These are phyloP conservation scores for Suhomyces maxii DNA, from an alignment of 1,139 yeast species.

Conservation along the genomic window DNA sequence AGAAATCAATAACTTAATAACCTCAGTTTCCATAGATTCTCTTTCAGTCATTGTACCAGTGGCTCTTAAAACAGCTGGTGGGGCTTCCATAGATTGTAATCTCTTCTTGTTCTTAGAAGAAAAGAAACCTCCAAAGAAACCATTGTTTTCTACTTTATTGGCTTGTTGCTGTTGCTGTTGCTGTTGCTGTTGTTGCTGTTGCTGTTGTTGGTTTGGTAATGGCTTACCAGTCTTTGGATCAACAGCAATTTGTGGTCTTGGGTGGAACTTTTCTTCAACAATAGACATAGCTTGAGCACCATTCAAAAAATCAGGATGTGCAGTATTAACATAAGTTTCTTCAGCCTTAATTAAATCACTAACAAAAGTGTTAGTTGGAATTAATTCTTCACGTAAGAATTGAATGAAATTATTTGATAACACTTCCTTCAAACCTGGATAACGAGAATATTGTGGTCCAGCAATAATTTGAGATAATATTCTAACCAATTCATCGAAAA, in stretches of 20 bases:
- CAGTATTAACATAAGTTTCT: conserved; percentile 93
- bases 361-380: conserved; percentile 86
- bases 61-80: conserved; percentile 93
- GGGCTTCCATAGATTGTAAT: conserved; percentile 94
- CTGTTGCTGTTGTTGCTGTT: conserved; percentile 38
- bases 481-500: conserved; percentile 91
- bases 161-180: conserved; percentile 29
- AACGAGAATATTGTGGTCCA: conserved; percentile 81
- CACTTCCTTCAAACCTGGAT: conserved; percentile 87
- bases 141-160: conserved; percentile 50
- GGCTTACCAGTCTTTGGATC: conserved; percentile 95
- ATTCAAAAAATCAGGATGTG: conserved; percentile 93
- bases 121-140: conserved; percentile 94
- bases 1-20: conserved; percentile 84
- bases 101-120: conserved; percentile 91
- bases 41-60: conserved; percentile 94
- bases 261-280: conserved; percentile 88
- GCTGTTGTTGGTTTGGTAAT: conserved; percentile 44
- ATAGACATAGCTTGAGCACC: conserved; percentile 96
- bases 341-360: conserved; percentile 80
- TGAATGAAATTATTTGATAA: conserved; percentile 77
- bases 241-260: conserved; percentile 73
- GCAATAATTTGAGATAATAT: conserved; percentile 82
- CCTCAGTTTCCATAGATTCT: conserved; percentile 96
- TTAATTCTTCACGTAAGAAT: conserved; percentile 73